A percentile compares a stretch with the other conserved stretches of the same genome.
phyloP scores from a whole-genome alignment of 2,329 filamentous ascomycete genomes.

The Bipolaris cookei region DNA sequence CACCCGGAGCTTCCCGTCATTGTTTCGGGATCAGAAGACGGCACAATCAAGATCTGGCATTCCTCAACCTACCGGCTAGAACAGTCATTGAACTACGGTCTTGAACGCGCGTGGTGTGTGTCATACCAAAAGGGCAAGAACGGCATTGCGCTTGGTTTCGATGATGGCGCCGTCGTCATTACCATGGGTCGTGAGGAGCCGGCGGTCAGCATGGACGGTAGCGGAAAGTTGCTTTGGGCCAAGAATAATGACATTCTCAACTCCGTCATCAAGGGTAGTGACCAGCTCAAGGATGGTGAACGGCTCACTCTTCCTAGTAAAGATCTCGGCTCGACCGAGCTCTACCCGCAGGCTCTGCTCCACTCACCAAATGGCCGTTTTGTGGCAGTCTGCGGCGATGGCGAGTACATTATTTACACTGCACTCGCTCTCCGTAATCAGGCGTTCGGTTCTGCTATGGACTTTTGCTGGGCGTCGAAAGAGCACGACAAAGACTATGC shows the following conservation, averaged over 20 bases:
- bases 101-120: conserved; percentile 97
- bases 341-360: conserved; percentile 91
- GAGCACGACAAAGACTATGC: conserved; percentile 99
- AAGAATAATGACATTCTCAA: conserved; percentile 94
- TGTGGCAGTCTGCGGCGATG: conserved; percentile 89
- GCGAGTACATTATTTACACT: conserved; percentile 99
- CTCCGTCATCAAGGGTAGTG: conserved; percentile 90
- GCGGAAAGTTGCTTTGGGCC: conserved; percentile 95
- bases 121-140: conserved; percentile 94
- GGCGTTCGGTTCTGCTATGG: conserved; percentile 90
- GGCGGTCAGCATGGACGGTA: conserved; percentile 94
- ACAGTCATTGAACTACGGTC: conserved; percentile 92
- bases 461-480: conserved; percentile 97
- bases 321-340: conserved; percentile 93
- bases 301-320: conserved; percentile 88
- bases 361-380: conserved; percentile 97
- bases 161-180: conserved; percentile 95
- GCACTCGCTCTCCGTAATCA: conserved; percentile 97
- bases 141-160: conserved; percentile 92
- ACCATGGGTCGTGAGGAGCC: conserved; percentile 98
- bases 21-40: conserved; percentile 96
- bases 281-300: conserved; percentile 86
- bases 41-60: conserved; percentile 97
- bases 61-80: conserved; percentile 96
- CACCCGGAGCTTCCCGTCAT: conserved; percentile 97